Base-by-base conservation (phyloP, 2,329 filamentous ascomycete genomes). In the Aspergillus proliferans region DNA sequence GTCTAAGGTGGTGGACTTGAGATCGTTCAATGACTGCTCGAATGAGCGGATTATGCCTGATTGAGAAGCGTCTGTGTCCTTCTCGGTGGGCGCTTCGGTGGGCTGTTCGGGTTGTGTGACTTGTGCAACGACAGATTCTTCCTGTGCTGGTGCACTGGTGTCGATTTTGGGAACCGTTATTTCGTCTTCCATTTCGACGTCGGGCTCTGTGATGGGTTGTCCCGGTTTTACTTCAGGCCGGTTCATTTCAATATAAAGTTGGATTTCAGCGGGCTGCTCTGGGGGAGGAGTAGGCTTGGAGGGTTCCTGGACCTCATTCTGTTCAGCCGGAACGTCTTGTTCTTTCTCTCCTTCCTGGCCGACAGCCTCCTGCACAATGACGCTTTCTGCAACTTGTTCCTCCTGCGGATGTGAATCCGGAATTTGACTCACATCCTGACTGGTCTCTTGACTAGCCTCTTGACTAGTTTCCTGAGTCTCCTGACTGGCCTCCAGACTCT, bases 1-100 rank as follows among this genome's bases (percentile, higher is more conserved):
- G 14, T 82, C 82, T 39, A 94, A 69, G 14, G 79, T 74, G 19
- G 83, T 75, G 24, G 70, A 71, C 47, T 77, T 79, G 50, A 90
- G 73, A 54, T 82, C 77, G 18, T 76, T 73, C 21, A 93, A 67
- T 0, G 86, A 73, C 18, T 70, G 72, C 52, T 71, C 75, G 40
- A 86, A 74, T 34, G 76, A 72, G 51, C 66, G 67, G 52, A 83
- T 72, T 51, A 87, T 82, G 7, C 55, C 68, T 72, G 52, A 65
- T 18, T 56, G 49, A 24, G 41, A 48, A 18, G 28, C 45, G n/a
- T 51, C 42, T 15, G 44, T 4, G 22, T 50, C 42, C 26, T 18
- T 36, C n/a, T 36, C 34, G 18, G 34, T n/a, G 34, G 38, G 38
- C 7, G 15, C 18, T 6, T 40, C 10, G 19, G n/a, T 10, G 18